Evolutionary conservation across 2,329 filamentous ascomycete species (phyloP).

Genomic region (Penicillium palitans): DNA sequence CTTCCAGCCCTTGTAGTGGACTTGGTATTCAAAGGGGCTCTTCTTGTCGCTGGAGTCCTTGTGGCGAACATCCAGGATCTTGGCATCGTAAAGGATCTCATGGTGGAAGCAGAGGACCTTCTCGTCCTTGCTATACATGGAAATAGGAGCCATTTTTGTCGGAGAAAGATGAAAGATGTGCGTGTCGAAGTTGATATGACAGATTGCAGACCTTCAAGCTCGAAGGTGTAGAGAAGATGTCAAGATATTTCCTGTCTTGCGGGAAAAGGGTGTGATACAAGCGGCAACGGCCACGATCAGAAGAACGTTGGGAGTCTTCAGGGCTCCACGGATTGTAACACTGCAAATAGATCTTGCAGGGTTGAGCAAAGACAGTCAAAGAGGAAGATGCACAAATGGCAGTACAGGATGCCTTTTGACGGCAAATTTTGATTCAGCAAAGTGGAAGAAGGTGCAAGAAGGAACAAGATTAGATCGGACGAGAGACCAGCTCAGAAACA

Average conservation of each 20-base stretch:
- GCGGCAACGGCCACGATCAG: constrained; percentile 1
- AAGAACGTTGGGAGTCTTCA: neutral
- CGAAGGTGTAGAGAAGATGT: neutral
- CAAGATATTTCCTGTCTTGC: neutral
- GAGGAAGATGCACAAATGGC: neutral
- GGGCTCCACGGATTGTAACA: neutral
- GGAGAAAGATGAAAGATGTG: constrained; percentile 21
- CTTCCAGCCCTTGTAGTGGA: constrained; percentile 99
- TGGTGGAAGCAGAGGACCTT: constrained; percentile 96
- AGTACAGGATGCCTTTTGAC: constrained; percentile 2
- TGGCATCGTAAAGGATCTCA: constrained; percentile 96
- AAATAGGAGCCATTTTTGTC: constrained; percentile 62
- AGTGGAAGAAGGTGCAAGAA: neutral
- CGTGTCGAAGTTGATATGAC: neutral
- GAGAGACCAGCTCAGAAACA: constrained; percentile 2
- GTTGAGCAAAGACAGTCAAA: neutral
- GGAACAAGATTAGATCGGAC: neutral
- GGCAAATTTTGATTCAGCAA: neutral
- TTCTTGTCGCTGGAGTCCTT: constrained; percentile 65
- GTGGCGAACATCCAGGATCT: constrained; percentile 76
- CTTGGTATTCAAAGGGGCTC: constrained; percentile 79
- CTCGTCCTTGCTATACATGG: constrained; percentile 72
- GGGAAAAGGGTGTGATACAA: constrained; percentile 4
- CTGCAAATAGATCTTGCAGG: neutral
- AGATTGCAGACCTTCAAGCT: neutral